A percentile compares a stretch with the other conserved stretches of the same genome.
These are phyloP conservation scores for Abrus precatorius DNA, from an alignment of 306 rosid genomes.

Conservation along the genomic window DNA sequence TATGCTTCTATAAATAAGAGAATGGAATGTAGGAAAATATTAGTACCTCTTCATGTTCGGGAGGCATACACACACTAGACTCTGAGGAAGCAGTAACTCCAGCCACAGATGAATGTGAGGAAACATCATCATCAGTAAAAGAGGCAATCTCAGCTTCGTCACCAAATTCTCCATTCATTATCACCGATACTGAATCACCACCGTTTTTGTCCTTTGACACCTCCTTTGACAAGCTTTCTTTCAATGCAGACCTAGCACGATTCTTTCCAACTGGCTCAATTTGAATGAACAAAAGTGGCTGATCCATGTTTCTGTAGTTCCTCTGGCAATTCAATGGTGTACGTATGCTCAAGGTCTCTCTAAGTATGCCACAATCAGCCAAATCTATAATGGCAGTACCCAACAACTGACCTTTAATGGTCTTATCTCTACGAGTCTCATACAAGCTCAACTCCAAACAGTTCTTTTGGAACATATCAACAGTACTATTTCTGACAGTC, in stretches of 20 bases:
- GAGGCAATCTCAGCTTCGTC: constrained; percentile 83
- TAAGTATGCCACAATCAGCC: constrained; percentile 82
- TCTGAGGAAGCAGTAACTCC: constrained; percentile 55
- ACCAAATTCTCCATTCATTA: constrained; percentile 74
- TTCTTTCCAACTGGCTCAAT: constrained; percentile 76
- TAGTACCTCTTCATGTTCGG: constrained; percentile 70
- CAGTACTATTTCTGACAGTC: constrained; percentile 74
- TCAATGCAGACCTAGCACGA: constrained; percentile 55
- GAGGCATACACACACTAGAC: constrained; percentile 54
- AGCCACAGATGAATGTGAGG: constrained; percentile 80
- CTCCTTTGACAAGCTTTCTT: constrained; percentile 62
- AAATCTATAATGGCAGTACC: constrained; percentile 84
- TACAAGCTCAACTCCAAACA: constrained; percentile 81
- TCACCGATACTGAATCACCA: constrained; percentile 71
- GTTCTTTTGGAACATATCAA: constrained; percentile 77
- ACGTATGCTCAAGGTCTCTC: constrained; percentile 64
- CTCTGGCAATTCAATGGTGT: constrained; percentile 82
- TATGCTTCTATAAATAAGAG: constrained; percentile 25
- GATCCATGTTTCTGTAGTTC: constrained; percentile 80
- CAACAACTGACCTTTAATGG: constrained; percentile 82
- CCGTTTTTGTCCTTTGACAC: constrained; percentile 58
- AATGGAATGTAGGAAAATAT: constrained; percentile 9
- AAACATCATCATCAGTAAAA: constrained; percentile 92
- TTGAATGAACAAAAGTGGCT: constrained; percentile 70
- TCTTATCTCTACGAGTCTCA: constrained; percentile 88